Conservation (phyloP, 768 basidiomycete genomes). For the Tulasnella sp. region DNA sequence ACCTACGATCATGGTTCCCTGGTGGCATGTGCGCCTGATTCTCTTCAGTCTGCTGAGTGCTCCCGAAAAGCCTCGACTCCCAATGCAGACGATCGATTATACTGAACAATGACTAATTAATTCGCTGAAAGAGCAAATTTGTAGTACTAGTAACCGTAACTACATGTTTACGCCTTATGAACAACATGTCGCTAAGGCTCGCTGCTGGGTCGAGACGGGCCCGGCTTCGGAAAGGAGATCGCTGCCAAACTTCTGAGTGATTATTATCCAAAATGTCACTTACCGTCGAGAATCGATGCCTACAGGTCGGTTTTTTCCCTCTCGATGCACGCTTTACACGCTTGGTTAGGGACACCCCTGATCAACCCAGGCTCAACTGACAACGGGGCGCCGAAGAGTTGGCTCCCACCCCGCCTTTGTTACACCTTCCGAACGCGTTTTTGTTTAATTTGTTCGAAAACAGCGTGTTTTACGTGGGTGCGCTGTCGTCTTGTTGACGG, state of each 20-base stretch:
- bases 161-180: not conserved
- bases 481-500: not conserved
- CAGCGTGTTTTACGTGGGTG: not conserved
- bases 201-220: not conserved
- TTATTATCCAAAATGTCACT: not conserved
- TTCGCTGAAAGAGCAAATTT: not conserved
- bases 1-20: no score
- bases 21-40: not conserved
- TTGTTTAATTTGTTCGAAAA: not conserved
- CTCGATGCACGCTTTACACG: not conserved
- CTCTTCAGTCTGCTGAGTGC: not conserved
- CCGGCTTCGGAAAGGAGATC: not conserved
- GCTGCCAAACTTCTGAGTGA: not conserved
- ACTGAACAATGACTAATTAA: not conserved
- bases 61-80: not conserved
- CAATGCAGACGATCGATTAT: not conserved
- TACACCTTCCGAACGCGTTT: not conserved
- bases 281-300: not conserved
- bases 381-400: not conserved
- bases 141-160: not conserved
- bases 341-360: not conserved
- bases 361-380: constrained; percentile 2
- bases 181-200: not conserved
- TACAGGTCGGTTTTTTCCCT: not conserved
- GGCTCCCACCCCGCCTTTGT: not conserved